A percentile compares a stretch with the other conserved stretches of the same genome.
These are phyloP conservation scores for Escovopsis sp. DNA, from an alignment of 2,329 filamentous ascomycete species.

Conservation along the genomic window DNA sequence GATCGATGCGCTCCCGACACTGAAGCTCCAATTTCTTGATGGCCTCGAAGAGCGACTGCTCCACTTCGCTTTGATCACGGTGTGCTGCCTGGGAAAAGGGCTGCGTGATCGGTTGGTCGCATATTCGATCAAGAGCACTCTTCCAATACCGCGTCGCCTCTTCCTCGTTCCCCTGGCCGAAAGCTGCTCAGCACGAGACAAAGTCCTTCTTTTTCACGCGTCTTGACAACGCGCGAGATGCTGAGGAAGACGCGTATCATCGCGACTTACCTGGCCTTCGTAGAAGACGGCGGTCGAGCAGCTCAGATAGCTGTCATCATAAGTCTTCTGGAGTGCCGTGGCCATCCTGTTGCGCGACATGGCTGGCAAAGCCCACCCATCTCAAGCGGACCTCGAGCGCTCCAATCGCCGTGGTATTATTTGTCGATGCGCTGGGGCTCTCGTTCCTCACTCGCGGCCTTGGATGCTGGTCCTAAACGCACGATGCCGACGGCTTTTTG, in stretches of 20 bases:
- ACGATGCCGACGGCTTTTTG: too few relatives aligned
- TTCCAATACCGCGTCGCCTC: constrained; percentile 89
- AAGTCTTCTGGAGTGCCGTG: constrained; percentile 83
- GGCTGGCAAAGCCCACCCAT: constrained; percentile 16
- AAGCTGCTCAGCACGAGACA: too few relatives aligned
- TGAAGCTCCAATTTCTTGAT: constrained; percentile 72
- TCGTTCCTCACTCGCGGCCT: too few relatives aligned
- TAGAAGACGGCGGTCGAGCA: constrained; percentile 96
- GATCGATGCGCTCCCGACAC: constrained; percentile 82
- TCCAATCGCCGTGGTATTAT: too few relatives aligned
- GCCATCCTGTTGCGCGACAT: constrained; percentile 42
- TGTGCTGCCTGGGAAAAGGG: constrained; percentile 49
- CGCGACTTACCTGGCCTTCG: constrained; percentile 58
- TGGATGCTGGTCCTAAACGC: too few relatives aligned
- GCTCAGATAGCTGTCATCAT: constrained; percentile 88
- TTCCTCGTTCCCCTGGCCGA: constrained; percentile 64
- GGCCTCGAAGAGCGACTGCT: constrained; percentile 68
- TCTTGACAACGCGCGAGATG: not conserved
- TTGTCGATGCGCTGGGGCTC: too few relatives aligned
- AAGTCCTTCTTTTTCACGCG: too few relatives aligned
- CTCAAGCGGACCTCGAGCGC: constrained; percentile 6
- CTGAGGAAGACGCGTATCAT: not conserved
- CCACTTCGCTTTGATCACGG: constrained; percentile 62
- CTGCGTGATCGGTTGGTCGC: constrained; percentile 67
- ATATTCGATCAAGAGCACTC: constrained; percentile 74